Evolutionary conservation across 345 rosid species (phyloP), one percentile per base, ranked within the genome.

Genomic region (Lumnitzera racemosa): DNA sequence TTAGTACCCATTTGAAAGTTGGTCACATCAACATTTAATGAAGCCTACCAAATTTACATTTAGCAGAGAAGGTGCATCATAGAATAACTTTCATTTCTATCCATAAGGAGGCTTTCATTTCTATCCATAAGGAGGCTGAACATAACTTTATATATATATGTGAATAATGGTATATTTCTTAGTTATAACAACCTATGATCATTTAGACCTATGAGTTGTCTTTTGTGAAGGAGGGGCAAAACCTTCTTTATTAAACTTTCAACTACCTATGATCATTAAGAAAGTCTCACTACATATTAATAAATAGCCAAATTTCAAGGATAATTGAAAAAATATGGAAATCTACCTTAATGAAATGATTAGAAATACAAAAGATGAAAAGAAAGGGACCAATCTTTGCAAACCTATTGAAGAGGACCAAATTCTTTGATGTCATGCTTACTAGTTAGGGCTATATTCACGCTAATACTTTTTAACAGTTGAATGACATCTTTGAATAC

Each of bases 401-500:
- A 53, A 59, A 91, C 98, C 95, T 87, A 79, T 73, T 89, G 82
- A 0, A 96, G 91, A 51, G 95, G 71, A 13, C 97, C 98, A 49
- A 89, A 81, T 13, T 92, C 98, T 77, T 82, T 81, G 75, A 89
- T 81, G 67, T 77, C 86, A 64, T 71, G 75, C 75, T 89, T 92
- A 74, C 56, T 65, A 12, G 98, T 92, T 0, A 87, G 90, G 58
- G 84, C 50, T 71, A 77, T 11, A 64, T 72, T 83, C 13, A 92
- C 83, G 59, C 96, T 85, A 48, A 85, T 89, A 57, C 84, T 89
- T 72, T 92, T 96, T 69, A 92, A 75, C 8, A 96, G 98, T 78
- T 92, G 96, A 59, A 89, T 89, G 43, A 92, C 94, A 52, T 92
- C 96, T 87, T 92, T 92, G 65, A 82, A 87, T 12, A 87, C 96